Base-by-base conservation (phyloP, 352 stramenopile species). In the Globisporangium takayamanum region DNA sequence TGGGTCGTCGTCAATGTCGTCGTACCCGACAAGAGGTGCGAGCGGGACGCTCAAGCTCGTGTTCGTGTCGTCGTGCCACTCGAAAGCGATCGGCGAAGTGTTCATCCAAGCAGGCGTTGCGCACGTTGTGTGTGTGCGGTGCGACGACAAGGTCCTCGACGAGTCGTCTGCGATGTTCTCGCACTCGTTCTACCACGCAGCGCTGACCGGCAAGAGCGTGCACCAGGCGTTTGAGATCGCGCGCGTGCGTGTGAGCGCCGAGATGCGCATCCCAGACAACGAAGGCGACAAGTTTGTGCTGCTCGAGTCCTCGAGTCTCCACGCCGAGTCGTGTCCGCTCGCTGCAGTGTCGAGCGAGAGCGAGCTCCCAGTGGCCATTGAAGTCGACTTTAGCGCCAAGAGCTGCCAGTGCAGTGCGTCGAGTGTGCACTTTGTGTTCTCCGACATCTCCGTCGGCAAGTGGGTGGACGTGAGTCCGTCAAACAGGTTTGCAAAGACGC, bases 41-140 rank as follows among this genome's bases (percentile, higher is more conserved):
- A 66, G 65, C 25, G 67, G 72, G 12, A 85, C 75, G 5, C 68
- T 92, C 39, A 92, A 90, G 62, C 66, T 92, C 22, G 80, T 92
- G 5, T 89, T 92, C 59, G 83, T 92, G 41, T 92, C 83, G 28
- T 90, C 80, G 1, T 92, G 83, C 59, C 76, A 92, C 53, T 92
- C 83, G 15, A 72, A 63, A 26, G 80, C 88, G 51, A 79, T 92
- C n/a, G 83, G 83, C 36, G 76, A 84, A 57, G 80, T 92, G 7
- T 92, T 92, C 51, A 81, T 92, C 28, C 74, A 86, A 54, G 83
- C 83, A 5, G 83, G 83, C 4, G 83, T 90, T 7, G 68, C 77
- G 6, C 80, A 92, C 59, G 83, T 92, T 44, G 83, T 92, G 25
- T 92, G 83, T 51, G 83, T 89, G 28, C 71, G 76, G n/a, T 87